phyloP scores from a whole-genome alignment of 257 asterid species.

The Lycium barbarum region DNA sequence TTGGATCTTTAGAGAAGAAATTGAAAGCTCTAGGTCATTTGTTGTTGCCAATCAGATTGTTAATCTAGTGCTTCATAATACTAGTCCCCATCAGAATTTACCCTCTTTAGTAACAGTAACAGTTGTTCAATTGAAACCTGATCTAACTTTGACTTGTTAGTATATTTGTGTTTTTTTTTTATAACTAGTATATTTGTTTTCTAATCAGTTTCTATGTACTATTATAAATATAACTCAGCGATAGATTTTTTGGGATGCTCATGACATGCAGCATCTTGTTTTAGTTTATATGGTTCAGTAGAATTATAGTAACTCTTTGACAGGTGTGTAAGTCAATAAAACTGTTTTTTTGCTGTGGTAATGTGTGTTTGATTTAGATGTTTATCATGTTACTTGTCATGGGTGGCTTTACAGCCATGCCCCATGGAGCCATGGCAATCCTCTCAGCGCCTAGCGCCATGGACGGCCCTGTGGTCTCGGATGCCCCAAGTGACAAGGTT shows the following conservation, averaged over 20 bases:
- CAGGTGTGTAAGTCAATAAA: neutral
- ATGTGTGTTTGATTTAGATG: neutral
- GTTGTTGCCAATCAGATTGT: neutral
- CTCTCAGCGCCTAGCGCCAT: too few species aligned
- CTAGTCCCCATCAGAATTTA: neutral
- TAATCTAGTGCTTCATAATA: neutral
- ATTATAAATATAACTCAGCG: neutral
- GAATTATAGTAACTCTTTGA: neutral
- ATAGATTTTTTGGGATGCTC: neutral
- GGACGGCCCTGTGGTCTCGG: too few species aligned
- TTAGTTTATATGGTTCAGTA: neutral
- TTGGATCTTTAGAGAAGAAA: neutral
- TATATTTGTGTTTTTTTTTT: neutral
- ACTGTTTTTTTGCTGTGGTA: neutral
- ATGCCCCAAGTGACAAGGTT: too few species aligned
- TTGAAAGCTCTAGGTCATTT: neutral
- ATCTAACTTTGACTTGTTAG: neutral
- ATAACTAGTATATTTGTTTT: neutral
- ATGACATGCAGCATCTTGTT: neutral
- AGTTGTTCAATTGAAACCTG: neutral
- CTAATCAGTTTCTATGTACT: neutral
- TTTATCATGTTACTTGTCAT: conserved; percentile 13
- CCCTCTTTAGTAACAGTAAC: neutral
- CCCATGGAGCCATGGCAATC: too few species aligned
- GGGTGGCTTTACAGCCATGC: too few species aligned